Evolutionary conservation across 176 grass and related monocot species (phyloP).

Genomic region (Paspalum notatum): DNA sequence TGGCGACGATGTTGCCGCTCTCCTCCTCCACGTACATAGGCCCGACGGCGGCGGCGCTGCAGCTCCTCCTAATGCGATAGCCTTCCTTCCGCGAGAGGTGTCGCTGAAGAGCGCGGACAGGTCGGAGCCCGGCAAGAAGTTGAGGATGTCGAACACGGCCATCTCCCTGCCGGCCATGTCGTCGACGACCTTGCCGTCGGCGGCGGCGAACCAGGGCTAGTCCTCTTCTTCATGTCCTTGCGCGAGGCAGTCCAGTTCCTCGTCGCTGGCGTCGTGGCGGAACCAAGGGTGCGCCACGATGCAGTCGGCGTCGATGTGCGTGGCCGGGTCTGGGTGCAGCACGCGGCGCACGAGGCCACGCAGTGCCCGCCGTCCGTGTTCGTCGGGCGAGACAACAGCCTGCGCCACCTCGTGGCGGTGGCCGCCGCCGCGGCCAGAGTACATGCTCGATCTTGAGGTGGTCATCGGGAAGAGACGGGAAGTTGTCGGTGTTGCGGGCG

Average conservation of each 20-base stretch:
- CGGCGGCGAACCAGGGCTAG: constrained; percentile 24
- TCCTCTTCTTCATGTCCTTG: constrained; percentile 39
- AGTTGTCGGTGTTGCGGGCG: too few species aligned
- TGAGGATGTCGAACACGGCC: constrained; percentile 85
- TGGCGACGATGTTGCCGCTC: constrained; percentile 53
- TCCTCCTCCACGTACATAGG: constrained; percentile 48
- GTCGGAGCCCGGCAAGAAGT: constrained; percentile 66
- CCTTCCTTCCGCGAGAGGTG: constrained; percentile 25
- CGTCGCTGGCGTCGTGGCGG: constrained; percentile 33
- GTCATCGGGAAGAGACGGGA: too few species aligned
- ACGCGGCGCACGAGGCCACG: constrained; percentile 59
- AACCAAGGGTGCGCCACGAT: constrained; percentile 75
- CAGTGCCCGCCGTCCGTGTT: too few species aligned
- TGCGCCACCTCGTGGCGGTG: too few species aligned
- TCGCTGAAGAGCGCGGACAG: constrained; percentile 61
- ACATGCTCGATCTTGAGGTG: too few species aligned
- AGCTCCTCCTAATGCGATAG: constrained; percentile 27
- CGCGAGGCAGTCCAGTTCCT: constrained; percentile 43
- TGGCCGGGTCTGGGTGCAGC: constrained; percentile 69
- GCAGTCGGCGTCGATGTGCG: constrained; percentile 57
- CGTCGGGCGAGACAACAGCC: too few species aligned
- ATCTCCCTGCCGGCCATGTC: constrained; percentile 31
- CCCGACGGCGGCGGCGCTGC: background rate
- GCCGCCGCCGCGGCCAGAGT: too few species aligned
- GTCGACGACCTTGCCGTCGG: constrained; percentile 31